Evolutionary conservation across 768 basidiomycete genomes (phyloP), one percentile per base, ranked within the genome.

Genomic region (Agaricus subrufescens): DNA sequence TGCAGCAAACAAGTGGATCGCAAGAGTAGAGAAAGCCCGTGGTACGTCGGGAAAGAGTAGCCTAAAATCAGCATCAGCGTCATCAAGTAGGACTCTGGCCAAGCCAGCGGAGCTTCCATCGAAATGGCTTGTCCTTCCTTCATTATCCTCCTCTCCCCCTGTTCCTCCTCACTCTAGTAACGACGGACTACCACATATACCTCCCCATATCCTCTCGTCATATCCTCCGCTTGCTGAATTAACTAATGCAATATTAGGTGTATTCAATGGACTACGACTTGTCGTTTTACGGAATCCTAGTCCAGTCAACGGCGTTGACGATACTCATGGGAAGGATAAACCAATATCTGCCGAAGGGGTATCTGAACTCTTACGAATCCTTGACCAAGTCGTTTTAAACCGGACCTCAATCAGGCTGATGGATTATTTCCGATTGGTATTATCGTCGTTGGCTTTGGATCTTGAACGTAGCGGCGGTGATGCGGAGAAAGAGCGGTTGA

Each of bases 191-290:
- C 71, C 81, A 7, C 85, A 91, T 62, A 74, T 83, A 11, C 89
- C 91, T 0, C 91, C 93, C 0, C 79, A 84, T 29, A 70, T 85
- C 44, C 73, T 95, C 38, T 78, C 85, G 0, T 78, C 86, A 2
- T 93, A 87, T 63, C 85, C 90, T 2, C 86, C 89, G 0, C 73
- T 96, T 2, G 94, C 91, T 1, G 70, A 76, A 40, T 79, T 82
- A 57, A 78, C 86, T 42, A 97, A 98, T 64, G 79, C 83, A 3
- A 70, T 93, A 25, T 74, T 94, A 3, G 76, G 81, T 4, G 77
- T 86, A 1, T 72, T 98, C 44, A 98, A 98, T 67, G 78, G 84
- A 2, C 73, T 98, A 23, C 86, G 95, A 3, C 75, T 93, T 10
- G 81, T 96, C 11, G 89, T 89, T 2, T 92, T 93, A 2, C 71